Conservation (phyloP, 495 filamentous ascomycete species). For the Penicillium canescens region DNA sequence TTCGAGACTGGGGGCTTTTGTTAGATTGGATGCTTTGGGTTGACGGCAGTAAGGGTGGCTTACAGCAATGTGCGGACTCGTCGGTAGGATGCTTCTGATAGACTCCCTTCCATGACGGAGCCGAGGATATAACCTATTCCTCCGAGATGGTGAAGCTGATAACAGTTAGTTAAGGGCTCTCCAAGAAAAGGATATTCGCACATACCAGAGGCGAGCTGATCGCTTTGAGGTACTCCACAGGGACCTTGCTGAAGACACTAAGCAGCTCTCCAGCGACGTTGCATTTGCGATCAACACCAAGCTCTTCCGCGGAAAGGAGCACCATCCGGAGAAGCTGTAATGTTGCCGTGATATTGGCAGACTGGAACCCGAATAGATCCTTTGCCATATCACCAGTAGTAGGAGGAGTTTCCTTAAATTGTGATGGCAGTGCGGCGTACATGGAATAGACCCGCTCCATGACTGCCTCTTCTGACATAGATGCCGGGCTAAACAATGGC, state of each 20-base stretch:
- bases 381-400: conserved; percentile 31
- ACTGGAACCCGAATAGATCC: conserved; percentile 50
- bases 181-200: neutral
- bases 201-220: conserved; percentile 50
- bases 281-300: conserved; percentile 46
- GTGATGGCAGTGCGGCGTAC: conserved; percentile 38
- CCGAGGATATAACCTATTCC: conserved; percentile 52
- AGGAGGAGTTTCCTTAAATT: conserved; percentile 37
- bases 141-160: conserved; percentile 46
- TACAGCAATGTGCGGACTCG: conserved; percentile 46
- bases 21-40: neutral
- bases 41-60: neutral
- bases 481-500: conserved; percentile 25
- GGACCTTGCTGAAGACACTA: conserved; percentile 44
- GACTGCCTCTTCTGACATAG: conserved; percentile 31
- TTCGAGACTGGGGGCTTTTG: conserved; percentile 21
- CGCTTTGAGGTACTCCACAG: conserved; percentile 43
- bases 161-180: neutral
- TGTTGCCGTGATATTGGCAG: conserved; percentile 54
- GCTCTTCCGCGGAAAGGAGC: conserved; percentile 42
- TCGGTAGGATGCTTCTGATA: conserved; percentile 46
- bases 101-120: conserved; percentile 48
- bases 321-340: conserved; percentile 52
- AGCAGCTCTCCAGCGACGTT: conserved; percentile 48
- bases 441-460: conserved; percentile 40